Evolutionary conservation across 805 yeast species (phyloP), one percentile per base, ranked within the genome.

Genomic region (Saccharomyces jurei): DNA sequence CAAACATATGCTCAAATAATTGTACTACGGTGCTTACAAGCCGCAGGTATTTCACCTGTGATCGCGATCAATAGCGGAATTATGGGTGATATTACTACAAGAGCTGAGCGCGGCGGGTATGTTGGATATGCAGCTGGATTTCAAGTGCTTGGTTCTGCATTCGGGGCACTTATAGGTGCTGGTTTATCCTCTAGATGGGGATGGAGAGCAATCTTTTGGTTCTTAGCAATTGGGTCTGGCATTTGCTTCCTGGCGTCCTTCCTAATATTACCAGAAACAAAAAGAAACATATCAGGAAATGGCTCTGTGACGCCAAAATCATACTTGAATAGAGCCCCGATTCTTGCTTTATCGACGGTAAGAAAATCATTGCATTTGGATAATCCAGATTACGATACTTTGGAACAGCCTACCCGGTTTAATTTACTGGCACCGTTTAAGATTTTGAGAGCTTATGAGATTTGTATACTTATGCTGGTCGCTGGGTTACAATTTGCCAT

Each of bases 121-220:
- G 81, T 84, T 47, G 94, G 95, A 0, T 61, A 83, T 17, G 80
- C 81, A 0, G 66, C 81, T 17, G 92, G 95, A 0, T 72, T 83
- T 47, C 81, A 84, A 17, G 75, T 86, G 31, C 60, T 86, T 6
- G 96, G 96, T 1, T 85, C 84, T 62, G 89, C 89, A 2, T 75
- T 89, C 58, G 92, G 95, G 10, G 89, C 95, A 0, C 71, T 90
- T n/a, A 71, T 89, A 25, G 87, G 74, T 54, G 78, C 78, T 8
- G 71, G 68, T 0, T 59, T 74, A 25, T 64, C 73, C 1, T 75
- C 80, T 3, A 68, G 73, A 25, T 74, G 76, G 60, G 75, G 81
- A 21, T 89, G 96, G 96, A 75, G 91, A 60, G 81, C 89, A 0
- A 79, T 84, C n/a, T 86, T 87, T 61, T 82, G 89, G 82, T 87